These are phyloP conservation scores for Oldenlandia corymbosa DNA, from an alignment of 257 asterid species.

Conservation along the genomic window DNA sequence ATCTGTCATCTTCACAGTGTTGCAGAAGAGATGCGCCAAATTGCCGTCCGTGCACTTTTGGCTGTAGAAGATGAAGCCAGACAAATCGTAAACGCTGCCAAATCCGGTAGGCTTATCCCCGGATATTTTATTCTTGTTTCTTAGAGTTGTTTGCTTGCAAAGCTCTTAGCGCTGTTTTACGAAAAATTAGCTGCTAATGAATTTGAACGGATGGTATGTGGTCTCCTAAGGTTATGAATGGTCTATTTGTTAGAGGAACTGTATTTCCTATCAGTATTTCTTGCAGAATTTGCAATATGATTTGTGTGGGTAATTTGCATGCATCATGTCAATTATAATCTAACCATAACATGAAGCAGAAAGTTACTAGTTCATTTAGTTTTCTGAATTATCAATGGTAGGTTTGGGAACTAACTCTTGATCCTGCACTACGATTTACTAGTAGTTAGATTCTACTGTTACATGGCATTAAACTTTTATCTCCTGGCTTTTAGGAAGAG, in stretches of 20 bases:
- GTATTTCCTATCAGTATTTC: neutral
- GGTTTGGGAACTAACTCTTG: neutral
- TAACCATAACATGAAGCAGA: no score
- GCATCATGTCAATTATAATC: neutral
- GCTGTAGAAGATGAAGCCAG: constrained; percentile 17
- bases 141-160: no score
- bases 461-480: neutral
- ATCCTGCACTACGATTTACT: neutral
- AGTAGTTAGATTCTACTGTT: neutral
- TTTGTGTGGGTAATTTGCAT: neutral
- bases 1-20: neutral
- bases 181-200: neutral
- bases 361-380: no score
- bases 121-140: neutral
- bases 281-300: neutral
- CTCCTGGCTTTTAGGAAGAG: constrained; percentile 9
- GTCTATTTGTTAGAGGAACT: neutral
- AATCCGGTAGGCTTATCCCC: constrained; percentile 7
- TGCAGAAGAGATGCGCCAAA: constrained; percentile 12
- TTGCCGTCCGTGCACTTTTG: constrained; percentile 6
- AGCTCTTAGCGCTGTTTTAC: no score
- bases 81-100: constrained; percentile 16
- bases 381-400: neutral
- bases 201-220: neutral
- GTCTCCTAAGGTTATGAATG: no score